Base-by-base conservation (phyloP, 495 filamentous ascomycete species). In the Bacidia rubella region DNA sequence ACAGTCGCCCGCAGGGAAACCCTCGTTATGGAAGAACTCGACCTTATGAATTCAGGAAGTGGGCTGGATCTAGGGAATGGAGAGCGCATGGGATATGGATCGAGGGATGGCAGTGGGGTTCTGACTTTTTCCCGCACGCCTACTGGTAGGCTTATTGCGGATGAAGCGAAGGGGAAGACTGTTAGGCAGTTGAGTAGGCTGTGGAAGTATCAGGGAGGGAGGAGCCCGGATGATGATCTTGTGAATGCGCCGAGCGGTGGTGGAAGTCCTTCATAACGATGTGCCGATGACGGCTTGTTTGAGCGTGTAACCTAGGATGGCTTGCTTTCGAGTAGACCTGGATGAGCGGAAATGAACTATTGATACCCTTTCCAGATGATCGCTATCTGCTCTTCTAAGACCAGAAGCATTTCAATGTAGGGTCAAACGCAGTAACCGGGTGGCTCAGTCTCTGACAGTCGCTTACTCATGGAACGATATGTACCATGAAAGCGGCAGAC, bases 171-270 rank as follows among this genome's bases (percentile, higher is more conserved):
- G 44, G 58, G 60, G 55, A 66, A 51, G 43, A 76, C 69, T 49
- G 80, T 86, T 4, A 82, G 72, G 64, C 76, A 85, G 54, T 61
- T 86, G 54, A 83, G 79, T 62, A 66, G 83, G 56, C 55, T 87
- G 35, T 86, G 83, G 83, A 62, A 69, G 62, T 87, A 87, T 62
- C 65, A 77, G 49, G 79, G 81, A 62, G 83, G 83, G n/a, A 63
- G 62, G 41, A 74, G 69, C 45, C 78, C 79, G 11, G 58, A 58
- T 29, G 22, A 49, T 21, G 32, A 21, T 38, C 5, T 44, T 9
- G 41, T 35, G 7, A 15, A 35, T 5, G 15, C 29, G 29, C 29
- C 5, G 15, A 35, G 29, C 7, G 29, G 7, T 35, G 29, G 15
- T 15, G 29, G 15, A 35, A 35, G 29, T 35, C 29, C 29, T 35